A percentile compares a stretch with the other conserved stretches of the same genome.
phyloP scores from a whole-genome alignment of 2,329 filamentous ascomycete genomes.

The Phialemoniopsis sp. region DNA sequence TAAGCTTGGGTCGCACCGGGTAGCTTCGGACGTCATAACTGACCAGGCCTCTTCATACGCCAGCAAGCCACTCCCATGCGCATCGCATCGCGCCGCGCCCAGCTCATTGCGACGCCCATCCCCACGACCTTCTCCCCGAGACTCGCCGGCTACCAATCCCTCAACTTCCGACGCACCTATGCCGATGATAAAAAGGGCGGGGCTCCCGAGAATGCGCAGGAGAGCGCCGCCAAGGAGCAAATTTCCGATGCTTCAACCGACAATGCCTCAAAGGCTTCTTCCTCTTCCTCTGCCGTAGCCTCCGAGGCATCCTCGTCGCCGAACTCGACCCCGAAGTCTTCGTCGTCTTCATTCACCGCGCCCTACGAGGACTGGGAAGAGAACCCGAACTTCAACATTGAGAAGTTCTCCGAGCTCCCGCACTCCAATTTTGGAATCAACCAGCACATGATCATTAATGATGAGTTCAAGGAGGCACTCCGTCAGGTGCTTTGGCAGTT shows the following conservation, averaged over 20 bases:
- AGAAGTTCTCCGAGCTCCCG: conserved; percentile 71
- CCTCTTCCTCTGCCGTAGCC: conserved; percentile 1
- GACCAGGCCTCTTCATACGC: neutral
- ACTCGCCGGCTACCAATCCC: neutral
- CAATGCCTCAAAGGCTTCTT: neutral
- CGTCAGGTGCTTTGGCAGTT: conserved; percentile 89
- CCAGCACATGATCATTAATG: conserved; percentile 93
- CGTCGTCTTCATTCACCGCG: conserved; percentile 10
- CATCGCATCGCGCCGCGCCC: neutral
- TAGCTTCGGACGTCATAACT: conserved; percentile 2
- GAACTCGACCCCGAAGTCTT: conserved; percentile 12
- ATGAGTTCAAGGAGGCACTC: conserved; percentile 89
- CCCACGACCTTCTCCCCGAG: neutral
- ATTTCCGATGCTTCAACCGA: conserved; percentile 1
- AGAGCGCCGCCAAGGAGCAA: conserved; percentile 2
- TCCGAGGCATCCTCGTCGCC: conserved; percentile 18
- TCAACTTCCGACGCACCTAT: neutral
- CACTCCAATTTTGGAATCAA: conserved; percentile 86
- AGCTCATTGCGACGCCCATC: neutral
- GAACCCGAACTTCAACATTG: conserved; percentile 66
- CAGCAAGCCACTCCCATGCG: neutral
- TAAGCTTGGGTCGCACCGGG: neutral
- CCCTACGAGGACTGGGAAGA: conserved; percentile 64
- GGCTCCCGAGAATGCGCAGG: conserved; percentile 1
- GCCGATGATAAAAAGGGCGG: neutral